Percentiles rank a stretch among this genome's conserved stretches.
Evolutionary conservation across 176 grass and related monocot species (phyloP).

Genomic region (Poa pratensis): DNA sequence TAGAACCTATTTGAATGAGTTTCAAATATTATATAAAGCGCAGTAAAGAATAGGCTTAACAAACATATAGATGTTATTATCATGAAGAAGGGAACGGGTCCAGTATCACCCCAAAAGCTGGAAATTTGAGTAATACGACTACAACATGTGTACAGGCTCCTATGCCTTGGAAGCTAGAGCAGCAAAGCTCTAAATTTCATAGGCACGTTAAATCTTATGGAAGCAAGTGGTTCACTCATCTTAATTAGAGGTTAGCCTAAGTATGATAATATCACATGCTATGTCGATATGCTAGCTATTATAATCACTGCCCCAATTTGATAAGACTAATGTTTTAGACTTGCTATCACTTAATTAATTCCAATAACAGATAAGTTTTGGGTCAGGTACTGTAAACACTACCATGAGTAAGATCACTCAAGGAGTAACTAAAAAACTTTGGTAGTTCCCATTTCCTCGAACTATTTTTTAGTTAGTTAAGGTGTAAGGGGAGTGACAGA

Average conservation of each 20-base stretch:
- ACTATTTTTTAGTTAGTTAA: background rate
- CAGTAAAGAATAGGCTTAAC: background rate
- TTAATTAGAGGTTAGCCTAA: slow-evolving; percentile 8
- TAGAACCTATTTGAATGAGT: slow-evolving; percentile 72
- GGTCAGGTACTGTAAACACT: too few species aligned
- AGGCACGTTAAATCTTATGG: background rate
- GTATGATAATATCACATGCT: background rate
- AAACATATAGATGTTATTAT: background rate
- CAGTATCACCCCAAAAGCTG: background rate
- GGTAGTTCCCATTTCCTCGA: background rate
- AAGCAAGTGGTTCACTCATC: background rate
- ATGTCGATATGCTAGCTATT: background rate
- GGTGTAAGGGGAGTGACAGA: background rate
- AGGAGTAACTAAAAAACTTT: background rate
- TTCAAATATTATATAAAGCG: slow-evolving; percentile 14
- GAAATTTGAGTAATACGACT: background rate
- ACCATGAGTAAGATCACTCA: background rate
- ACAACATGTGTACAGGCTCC: background rate
- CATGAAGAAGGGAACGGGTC: background rate
- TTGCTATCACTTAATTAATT: background rate
- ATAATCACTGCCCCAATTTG: background rate
- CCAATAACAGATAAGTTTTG: background rate
- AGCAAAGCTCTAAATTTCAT: background rate
- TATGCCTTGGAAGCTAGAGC: background rate
- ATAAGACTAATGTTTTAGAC: background rate